These are phyloP conservation scores for Fistulinella prunicolor DNA, from an alignment of 768 basidiomycete species.

Conservation along the genomic window DNA sequence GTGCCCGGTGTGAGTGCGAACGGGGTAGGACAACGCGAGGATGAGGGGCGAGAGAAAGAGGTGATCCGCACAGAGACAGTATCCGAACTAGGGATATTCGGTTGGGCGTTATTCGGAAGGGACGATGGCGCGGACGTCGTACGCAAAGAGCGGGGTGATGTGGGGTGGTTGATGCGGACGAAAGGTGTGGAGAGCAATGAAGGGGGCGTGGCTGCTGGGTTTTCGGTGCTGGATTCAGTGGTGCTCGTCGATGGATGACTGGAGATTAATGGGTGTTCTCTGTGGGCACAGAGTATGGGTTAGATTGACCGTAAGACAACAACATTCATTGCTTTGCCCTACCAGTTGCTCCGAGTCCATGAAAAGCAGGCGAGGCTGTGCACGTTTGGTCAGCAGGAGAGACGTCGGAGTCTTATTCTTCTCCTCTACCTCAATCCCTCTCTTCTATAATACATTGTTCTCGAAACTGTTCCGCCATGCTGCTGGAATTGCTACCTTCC, in stretches of 20 bases:
- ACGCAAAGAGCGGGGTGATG: conserved; percentile 55
- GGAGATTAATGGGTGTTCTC: neutral
- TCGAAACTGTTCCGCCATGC: too few species aligned
- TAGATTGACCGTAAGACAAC: too few species aligned
- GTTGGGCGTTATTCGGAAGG: conserved; percentile 74
- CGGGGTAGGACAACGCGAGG: neutral
- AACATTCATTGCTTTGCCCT: too few species aligned
- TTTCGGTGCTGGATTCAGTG: conserved; percentile 71
- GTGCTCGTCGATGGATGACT: conserved; percentile 44
- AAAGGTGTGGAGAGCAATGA: conserved; percentile 91
- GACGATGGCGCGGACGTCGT: conserved; percentile 32
- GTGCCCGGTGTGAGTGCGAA: conserved; percentile 31
- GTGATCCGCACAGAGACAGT: conserved; percentile 66
- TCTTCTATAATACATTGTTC: too few species aligned
- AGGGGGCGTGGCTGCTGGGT: conserved; percentile 44
- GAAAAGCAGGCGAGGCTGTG: too few species aligned
- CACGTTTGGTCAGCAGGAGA: too few species aligned
- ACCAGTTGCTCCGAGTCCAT: too few species aligned
- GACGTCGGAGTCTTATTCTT: too few species aligned
- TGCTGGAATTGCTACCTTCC: too few species aligned
- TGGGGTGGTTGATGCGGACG: conserved; percentile 84
- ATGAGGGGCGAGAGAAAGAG: neutral
- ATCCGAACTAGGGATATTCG: conserved; percentile 90
- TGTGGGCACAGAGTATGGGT: too few species aligned
- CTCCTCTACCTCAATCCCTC: too few species aligned